Evolutionary conservation across 1,284 basidiomycete species (phyloP).

Genomic region (Microbotryum scabiosae): DNA sequence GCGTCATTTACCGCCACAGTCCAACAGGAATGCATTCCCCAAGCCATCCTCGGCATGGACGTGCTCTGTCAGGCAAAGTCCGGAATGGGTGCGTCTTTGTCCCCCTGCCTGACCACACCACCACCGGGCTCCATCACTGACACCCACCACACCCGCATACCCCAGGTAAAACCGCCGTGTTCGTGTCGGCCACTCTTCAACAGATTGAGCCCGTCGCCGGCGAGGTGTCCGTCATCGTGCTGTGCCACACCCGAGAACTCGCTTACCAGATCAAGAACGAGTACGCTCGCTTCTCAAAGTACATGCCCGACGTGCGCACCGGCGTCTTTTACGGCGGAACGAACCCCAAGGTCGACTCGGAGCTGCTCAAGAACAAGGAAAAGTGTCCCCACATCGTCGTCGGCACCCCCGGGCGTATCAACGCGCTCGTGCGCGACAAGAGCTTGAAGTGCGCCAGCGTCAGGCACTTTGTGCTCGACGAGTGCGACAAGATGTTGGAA

Average conservation of each 20-base stretch:
- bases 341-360: slow-evolving; percentile 86
- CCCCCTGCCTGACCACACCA: neutral
- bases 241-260: slow-evolving; percentile 98
- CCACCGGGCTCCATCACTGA: neutral
- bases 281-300: slow-evolving; percentile 97
- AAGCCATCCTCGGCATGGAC: slow-evolving; percentile 99
- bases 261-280: slow-evolving; percentile 99
- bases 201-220: slow-evolving; percentile 98
- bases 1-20: slow-evolving; percentile 49
- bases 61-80: slow-evolving; percentile 99
- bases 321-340: slow-evolving; percentile 97
- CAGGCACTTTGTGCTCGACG: slow-evolving; percentile 99
- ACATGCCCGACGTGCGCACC: slow-evolving; percentile 98
- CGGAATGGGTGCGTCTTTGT: slow-evolving; percentile 59
- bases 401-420: slow-evolving; percentile 91
- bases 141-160: too few relatives aligned
- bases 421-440: slow-evolving; percentile 87
- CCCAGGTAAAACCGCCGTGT: slow-evolving; percentile 89
- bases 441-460: slow-evolving; percentile 83
- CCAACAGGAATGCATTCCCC: slow-evolving; percentile 99
- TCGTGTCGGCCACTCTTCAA: slow-evolving; percentile 94
- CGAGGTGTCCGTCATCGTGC: slow-evolving; percentile 92
- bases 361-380: slow-evolving; percentile 87
- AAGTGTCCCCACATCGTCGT: slow-evolving; percentile 99
- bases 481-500: slow-evolving; percentile 99